Base-by-base conservation (phyloP, 257 asterid species). In the Solanum tarapatanum region DNA sequence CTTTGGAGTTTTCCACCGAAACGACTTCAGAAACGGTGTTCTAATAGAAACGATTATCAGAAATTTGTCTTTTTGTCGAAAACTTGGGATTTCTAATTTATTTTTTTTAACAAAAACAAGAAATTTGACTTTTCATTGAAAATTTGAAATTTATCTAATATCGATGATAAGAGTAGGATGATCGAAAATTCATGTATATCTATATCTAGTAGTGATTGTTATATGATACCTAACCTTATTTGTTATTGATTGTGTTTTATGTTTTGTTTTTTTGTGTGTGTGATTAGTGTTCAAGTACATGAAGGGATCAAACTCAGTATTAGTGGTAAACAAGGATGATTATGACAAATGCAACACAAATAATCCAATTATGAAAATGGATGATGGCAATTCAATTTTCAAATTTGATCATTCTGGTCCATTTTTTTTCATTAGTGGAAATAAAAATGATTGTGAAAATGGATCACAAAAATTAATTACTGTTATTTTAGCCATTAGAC, bases 351-450 rank as follows among this genome's bases (percentile, higher is more conserved):
- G 98, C 93, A 89, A 88, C 89, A 51, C 83, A 0, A 69, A 77
- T 68, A 92, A 91, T 10, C 94, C 94, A 1, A 88, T 84, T 7
- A 2, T 14, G 16, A 91, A 89, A 86, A 37, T 92, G 79, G 92
- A 90, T 8, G 95, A 87, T 33, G 98, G 96, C 2, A 77, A 92
- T 48, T 91, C 96, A 0, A 23, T 92, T 36, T 92, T 92, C 89
- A 90, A 82, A 64, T 91, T 95, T 28, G 90, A 90, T 39, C 91
- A 88, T 11, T 93, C 98, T 1, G 98, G 98, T 4, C 93, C 95
- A 4, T 92, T 94, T 62, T 93, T 75, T 70, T 95, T 95, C 92
- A 92, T 95, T 86, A 87, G 90, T 43, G 98, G 95, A 26, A 92
- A 90, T 80, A 89, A 91, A 91, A n/a, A 90, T 77, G 84, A 89